Conservation (phyloP, 1,139 yeast species). For the Candida buenavistaensis region DNA sequence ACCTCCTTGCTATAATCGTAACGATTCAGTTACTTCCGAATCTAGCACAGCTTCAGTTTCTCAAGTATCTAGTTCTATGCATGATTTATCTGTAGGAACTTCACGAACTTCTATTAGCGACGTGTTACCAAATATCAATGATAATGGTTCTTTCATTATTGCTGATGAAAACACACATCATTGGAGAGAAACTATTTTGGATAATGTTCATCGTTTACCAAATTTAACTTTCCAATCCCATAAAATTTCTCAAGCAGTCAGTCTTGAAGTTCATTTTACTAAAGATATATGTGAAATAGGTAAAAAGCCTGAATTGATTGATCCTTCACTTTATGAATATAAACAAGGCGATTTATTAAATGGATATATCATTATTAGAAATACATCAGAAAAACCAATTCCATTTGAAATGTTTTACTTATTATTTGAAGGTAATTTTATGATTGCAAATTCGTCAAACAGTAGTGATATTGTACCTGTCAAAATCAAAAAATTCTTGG, state of each 20-base stretch:
- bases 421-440: slow-evolving; percentile 38
- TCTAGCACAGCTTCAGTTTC: slow-evolving; percentile 4
- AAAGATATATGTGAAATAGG: slow-evolving; percentile 35
- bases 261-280: slow-evolving; percentile 34
- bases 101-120: slow-evolving; percentile 5
- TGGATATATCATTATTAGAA: slow-evolving; percentile 35
- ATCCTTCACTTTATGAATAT: slow-evolving; percentile 37
- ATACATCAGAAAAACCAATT: slow-evolving; percentile 25
- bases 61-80: slow-evolving; percentile 4
- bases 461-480: slow-evolving; percentile 16
- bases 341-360: slow-evolving; percentile 43
- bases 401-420: slow-evolving; percentile 45
- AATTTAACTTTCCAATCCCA: slow-evolving; percentile 34
- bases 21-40: slow-evolving; percentile 7
- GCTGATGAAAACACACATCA: slow-evolving; percentile 32
- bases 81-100: neutral
- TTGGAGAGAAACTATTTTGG: slow-evolving; percentile 43
- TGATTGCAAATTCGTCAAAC: slow-evolving; percentile 16
- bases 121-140: slow-evolving; percentile 1
- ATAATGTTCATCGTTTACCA: slow-evolving; percentile 36
- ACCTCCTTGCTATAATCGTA: slow-evolving; percentile 13
- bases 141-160: slow-evolving; percentile 12
- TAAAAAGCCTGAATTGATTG: slow-evolving; percentile 28
- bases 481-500: slow-evolving; percentile 22
- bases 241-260: slow-evolving; percentile 25